Evolutionary conservation across 2,329 filamentous ascomycete genomes (phyloP).

Genomic region (Ophiostoma angusticollis): DNA sequence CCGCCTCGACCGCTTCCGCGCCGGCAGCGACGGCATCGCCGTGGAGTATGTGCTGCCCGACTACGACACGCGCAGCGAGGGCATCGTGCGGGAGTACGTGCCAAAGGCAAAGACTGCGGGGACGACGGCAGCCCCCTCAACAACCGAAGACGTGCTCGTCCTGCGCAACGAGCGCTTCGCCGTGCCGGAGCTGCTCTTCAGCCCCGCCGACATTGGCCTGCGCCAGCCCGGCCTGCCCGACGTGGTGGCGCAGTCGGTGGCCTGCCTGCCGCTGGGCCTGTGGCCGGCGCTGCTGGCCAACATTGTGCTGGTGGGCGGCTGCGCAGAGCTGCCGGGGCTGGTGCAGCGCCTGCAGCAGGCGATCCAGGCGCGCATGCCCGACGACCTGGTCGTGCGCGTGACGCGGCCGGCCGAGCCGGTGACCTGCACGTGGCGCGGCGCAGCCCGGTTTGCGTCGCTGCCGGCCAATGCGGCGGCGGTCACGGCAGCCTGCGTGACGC

Average conservation of each 20-base stretch:
- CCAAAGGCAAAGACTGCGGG: constrained; percentile 27
- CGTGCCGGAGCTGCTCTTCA: constrained; percentile 83
- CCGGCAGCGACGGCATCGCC: constrained; percentile 47
- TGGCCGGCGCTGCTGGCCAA: constrained; percentile 79
- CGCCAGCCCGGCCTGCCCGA: constrained; percentile 71
- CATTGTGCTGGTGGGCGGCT: constrained; percentile 79
- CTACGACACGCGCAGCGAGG: constrained; percentile 46
- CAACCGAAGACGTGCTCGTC: constrained; percentile 67
- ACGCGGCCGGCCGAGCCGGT: constrained; percentile 59
- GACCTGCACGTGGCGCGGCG: constrained; percentile 73
- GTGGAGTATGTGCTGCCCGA: constrained; percentile 91
- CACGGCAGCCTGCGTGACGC: constrained; percentile 60
- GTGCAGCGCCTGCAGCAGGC: constrained; percentile 66
- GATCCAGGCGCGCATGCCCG: constrained; percentile 56
- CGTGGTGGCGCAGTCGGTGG: constrained; percentile 67
- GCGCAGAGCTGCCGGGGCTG: constrained; percentile 67
- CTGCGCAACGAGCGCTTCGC: constrained; percentile 85
- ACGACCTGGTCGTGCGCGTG: constrained; percentile 67
- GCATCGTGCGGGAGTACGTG: constrained; percentile 61
- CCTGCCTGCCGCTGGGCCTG: constrained; percentile 62
- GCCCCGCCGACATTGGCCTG: constrained; percentile 68
- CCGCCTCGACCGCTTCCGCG: constrained; percentile 34
- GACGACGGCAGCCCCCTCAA: constrained; percentile 29
- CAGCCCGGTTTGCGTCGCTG: constrained; percentile 62
- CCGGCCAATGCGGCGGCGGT: constrained; percentile 53